Conservation (phyloP, 441 rosid genomes). For the Bocquillonia castaneifolia region DNA sequence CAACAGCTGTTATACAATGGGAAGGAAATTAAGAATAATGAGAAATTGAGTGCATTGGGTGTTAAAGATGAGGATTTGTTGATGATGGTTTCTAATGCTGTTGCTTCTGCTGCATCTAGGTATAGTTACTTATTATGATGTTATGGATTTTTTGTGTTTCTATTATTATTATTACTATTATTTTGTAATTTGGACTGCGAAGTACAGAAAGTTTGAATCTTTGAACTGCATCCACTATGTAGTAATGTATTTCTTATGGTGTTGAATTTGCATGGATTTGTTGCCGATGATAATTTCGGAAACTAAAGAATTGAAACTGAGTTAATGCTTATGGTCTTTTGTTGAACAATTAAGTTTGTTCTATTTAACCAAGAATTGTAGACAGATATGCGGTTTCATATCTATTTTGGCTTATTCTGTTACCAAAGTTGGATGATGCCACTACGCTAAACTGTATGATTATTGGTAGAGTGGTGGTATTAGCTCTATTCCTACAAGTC, state of each 20-base stretch:
- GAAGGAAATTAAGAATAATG: slow-evolving; percentile 66
- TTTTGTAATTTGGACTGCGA: neutral
- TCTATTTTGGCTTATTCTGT: no score
- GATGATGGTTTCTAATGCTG: slow-evolving; percentile 71
- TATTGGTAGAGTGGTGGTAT: no score
- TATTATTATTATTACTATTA: neutral
- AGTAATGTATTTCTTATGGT: neutral
- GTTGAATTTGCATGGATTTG: neutral
- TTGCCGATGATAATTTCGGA: neutral
- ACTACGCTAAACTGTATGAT: no score
- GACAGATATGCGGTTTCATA: no score
- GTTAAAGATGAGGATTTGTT: slow-evolving; percentile 82
- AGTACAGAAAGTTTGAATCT: neutral
- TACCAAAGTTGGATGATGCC: no score
- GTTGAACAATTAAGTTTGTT: no score
- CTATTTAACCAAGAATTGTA: no score
- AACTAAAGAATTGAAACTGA: no score
- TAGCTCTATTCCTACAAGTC: no score
- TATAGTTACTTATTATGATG: neutral
- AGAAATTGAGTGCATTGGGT: slow-evolving; percentile 78
- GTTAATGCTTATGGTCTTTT: no score
- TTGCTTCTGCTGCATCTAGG: slow-evolving; percentile 27
- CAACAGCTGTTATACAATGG: slow-evolving; percentile 86
- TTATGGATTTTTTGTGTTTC: neutral
- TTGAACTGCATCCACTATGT: neutral